phyloP scores from a whole-genome alignment of 2,329 filamentous ascomycete genomes.

The Pseudocercospora eumusae region DNA sequence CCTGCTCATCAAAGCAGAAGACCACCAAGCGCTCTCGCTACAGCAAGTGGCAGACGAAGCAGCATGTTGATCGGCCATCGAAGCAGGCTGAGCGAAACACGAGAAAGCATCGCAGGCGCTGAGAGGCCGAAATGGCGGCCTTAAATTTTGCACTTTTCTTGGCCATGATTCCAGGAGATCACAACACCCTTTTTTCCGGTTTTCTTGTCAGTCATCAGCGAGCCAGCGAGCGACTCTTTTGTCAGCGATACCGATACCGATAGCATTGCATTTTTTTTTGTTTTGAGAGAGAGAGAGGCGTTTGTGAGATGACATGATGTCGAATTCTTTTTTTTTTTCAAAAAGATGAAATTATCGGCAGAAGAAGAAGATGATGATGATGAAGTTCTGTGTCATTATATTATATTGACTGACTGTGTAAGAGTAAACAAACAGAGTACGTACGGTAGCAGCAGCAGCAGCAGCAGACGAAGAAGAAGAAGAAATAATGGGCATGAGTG shows the following conservation, averaged over 20 bases:
- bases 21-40: slow-evolving; percentile 26
- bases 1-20: slow-evolving; percentile 27
- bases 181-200: not conserved
- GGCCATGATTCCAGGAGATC: not conserved
- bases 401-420: no score
- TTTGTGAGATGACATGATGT: no score
- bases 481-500: no score
- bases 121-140: slow-evolving; percentile 31
- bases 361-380: no score
- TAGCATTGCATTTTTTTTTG: not conserved
- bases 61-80: slow-evolving; percentile 26
- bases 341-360: no score
- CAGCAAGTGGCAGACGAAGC: slow-evolving; percentile 26
- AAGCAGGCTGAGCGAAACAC: slow-evolving; percentile 24
- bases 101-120: slow-evolving; percentile 7
- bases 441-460: no score
- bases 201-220: not conserved
- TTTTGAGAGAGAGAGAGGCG: no score
- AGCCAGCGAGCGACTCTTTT: not conserved
- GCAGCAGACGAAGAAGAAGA: no score
- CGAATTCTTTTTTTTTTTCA: no score
- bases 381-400: no score
- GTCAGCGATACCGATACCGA: not conserved
- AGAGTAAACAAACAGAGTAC: no score
- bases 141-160: not conserved